Evolutionary conservation across 169 alveolate genomes (phyloP), one percentile per base, ranked within the genome.

Genomic region (Eimeria praecox): DNA sequence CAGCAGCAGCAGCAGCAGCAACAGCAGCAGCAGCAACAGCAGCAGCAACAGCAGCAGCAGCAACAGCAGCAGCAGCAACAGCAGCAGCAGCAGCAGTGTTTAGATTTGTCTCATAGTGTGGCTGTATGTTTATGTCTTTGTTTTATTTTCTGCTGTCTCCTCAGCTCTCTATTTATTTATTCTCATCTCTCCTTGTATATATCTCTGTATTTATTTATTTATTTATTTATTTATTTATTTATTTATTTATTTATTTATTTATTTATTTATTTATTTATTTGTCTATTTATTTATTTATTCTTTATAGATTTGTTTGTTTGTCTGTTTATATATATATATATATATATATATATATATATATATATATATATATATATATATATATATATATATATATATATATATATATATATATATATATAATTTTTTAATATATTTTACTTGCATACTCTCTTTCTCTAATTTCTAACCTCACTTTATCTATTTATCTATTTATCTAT

Each of bases 11-110:
- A 73, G 20, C 49, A 73, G 83, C 83, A 73, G 52, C 83, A 73
- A 54, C 88, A 78, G 64, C 88, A 78, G 62, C 88, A 78, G 66
- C 88, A 78, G 30, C 40, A 44, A 62, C 88, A 20, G 64, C 88
- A 38, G 27, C 88, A 78, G 64, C 66, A 18, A 33, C 27, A 27
- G 46, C 83, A 73, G 20, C 49, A 73, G 83, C 83, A 73, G 52
- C 83, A 73, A 54, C 88, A 78, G 64, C 88, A 78, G 62, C 88
- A 78, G 66, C 88, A 78, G 30, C 40, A 44, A 62, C 88, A 20
- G 64, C 88, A 38, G 27, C 88, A 78, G 64, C 66, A 18, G 64
- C 27, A 27, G n/a, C n/a, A n/a, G n/a, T n/a, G n/a, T n/a, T n/a
- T n/a, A n/a, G n/a, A n/a, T n/a, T n/a, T n/a, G n/a, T n/a, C n/a